A percentile compares a stretch with the other conserved stretches of the same genome.
Evolutionary conservation across 805 yeast species (phyloP).

Genomic region (Wickerhamomyces chaumierensis): DNA sequence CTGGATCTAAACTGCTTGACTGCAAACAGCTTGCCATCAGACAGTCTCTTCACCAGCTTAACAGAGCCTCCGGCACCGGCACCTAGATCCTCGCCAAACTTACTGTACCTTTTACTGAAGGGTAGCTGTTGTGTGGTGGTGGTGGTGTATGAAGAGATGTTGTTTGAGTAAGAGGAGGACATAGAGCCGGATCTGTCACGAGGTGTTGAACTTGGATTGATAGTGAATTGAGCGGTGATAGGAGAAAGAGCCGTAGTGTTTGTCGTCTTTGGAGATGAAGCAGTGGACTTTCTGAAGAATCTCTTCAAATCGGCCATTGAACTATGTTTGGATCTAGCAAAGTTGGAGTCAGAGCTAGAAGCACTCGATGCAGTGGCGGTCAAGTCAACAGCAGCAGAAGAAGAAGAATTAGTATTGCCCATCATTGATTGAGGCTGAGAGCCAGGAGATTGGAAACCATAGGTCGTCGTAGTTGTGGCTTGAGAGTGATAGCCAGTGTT

Average conservation of each 20-base stretch:
- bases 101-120: conserved; percentile 65
- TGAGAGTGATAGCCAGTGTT: conserved; percentile 7
- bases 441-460: not conserved
- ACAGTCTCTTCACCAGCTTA: conserved; percentile 24
- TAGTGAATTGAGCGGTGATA: conserved; percentile 7
- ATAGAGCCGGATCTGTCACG: conserved; percentile 18
- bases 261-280: conserved; percentile 15
- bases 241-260: conserved; percentile 10
- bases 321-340: conserved; percentile 50
- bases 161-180: conserved; percentile 25
- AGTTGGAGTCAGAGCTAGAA: conserved; percentile 15
- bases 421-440: no score
- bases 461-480: conserved; percentile 1
- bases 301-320: conserved; percentile 72
- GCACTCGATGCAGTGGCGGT: conserved; percentile 18
- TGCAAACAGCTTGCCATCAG: conserved; percentile 68
- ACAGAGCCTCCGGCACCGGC: conserved; percentile 62
- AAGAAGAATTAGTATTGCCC: no score
- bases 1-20: conserved; percentile 85
- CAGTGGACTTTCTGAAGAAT: conserved; percentile 44
- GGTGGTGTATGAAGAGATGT: conserved; percentile 24
- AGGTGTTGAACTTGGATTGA: conserved; percentile 4
- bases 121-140: conserved; percentile 33
- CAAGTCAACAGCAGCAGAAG: conserved; percentile 6
- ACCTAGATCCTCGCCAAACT: conserved; percentile 78